Percentiles rank a stretch among this genome's conserved stretches.
Evolutionary conservation across 2,329 filamentous ascomycete genomes (phyloP).

Genomic region (Chalara sp.): DNA sequence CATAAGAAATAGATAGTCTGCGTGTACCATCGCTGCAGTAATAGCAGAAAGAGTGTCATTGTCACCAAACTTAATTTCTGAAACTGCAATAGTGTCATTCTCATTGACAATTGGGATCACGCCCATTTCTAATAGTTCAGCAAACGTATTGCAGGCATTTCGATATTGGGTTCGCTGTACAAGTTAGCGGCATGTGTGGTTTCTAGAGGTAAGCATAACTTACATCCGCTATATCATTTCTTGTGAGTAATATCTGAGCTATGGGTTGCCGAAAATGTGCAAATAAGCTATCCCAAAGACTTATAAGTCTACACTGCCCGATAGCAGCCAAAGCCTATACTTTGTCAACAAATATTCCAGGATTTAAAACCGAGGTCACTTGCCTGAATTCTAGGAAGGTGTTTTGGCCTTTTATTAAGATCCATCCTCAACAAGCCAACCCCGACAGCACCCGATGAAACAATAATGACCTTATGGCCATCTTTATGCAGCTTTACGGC

Average conservation of each 20-base stretch:
- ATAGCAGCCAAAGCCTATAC: slow-evolving; percentile 83
- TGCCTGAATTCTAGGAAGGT: slow-evolving; percentile 81
- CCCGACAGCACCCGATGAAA: slow-evolving; percentile 94
- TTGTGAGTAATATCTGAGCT: slow-evolving; percentile 87
- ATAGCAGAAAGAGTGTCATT: slow-evolving; percentile 97
- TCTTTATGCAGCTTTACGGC: slow-evolving; percentile 80
- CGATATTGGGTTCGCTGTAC: slow-evolving; percentile 78
- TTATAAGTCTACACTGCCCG: slow-evolving; percentile 91
- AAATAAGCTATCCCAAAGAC: slow-evolving; percentile 91
- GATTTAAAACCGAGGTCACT: slow-evolving; percentile 7
- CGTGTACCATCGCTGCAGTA: slow-evolving; percentile 93
- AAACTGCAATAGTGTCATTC: slow-evolving; percentile 93
- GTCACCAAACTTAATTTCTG: slow-evolving; percentile 99
- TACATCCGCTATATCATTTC: slow-evolving; percentile 94
- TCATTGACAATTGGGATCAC: slow-evolving; percentile 99
- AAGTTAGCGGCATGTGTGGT: slow-evolving; percentile 12
- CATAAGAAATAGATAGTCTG: slow-evolving; percentile 96
- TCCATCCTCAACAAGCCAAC: slow-evolving; percentile 90
- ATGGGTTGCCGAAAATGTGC: slow-evolving; percentile 82
- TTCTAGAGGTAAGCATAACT: slow-evolving; percentile 23
- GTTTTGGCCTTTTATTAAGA: slow-evolving; percentile 78
- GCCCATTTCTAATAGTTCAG: slow-evolving; percentile 84
- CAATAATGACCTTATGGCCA: slow-evolving; percentile 91
- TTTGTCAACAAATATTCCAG: not conserved
- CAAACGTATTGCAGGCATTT: slow-evolving; percentile 94